Conservation (phyloP, 176 grass and related monocot genomes). For the Zizania latifolia region DNA sequence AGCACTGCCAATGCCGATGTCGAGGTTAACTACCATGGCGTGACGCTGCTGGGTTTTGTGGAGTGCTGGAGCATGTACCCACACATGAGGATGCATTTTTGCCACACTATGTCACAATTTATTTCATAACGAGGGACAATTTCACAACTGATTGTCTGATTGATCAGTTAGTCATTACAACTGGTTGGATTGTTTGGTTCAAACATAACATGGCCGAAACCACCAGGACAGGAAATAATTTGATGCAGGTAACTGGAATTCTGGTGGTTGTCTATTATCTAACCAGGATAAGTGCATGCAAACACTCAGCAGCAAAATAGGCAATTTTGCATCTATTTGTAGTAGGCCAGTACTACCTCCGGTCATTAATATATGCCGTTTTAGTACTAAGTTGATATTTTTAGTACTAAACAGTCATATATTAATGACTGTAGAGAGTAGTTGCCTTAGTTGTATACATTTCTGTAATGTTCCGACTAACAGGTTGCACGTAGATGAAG, state of each 20-base stretch:
- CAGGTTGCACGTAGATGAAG: neutral
- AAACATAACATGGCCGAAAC: neutral
- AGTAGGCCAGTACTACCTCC: too few species aligned
- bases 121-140: neutral
- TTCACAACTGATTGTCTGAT: neutral
- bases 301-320: neutral
- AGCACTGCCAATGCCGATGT: too few species aligned
- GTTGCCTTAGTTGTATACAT: neutral
- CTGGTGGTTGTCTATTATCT: neutral
- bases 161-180: neutral
- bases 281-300: neutral
- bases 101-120: neutral
- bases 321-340: neutral
- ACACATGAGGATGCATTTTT: too few species aligned
- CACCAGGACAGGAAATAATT: neutral
- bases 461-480: neutral
- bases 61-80: too few species aligned
- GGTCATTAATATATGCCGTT: too few species aligned
- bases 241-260: neutral
- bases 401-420: too few species aligned
- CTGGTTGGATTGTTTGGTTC: neutral
- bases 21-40: too few species aligned
- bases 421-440: too few species aligned
- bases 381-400: too few species aligned
- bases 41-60: too few species aligned